These are phyloP conservation scores for Nemania sp. DNA, from an alignment of 2,329 filamentous ascomycete species.

Conservation along the genomic window DNA sequence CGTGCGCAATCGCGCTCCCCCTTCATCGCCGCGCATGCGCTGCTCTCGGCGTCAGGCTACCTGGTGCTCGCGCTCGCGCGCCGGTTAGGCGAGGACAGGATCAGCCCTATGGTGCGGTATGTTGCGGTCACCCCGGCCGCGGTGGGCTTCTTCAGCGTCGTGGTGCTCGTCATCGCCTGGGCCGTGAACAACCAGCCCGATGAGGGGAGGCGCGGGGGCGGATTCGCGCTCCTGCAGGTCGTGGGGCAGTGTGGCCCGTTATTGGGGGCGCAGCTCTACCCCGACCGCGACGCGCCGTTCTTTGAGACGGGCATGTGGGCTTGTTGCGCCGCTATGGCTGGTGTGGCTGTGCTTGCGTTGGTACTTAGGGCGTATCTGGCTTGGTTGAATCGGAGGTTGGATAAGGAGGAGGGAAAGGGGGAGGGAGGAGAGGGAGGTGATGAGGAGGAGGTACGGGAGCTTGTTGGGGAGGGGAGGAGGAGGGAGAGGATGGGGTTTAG, in stretches of 20 bases:
- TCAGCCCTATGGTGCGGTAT: slow-evolving; percentile 70
- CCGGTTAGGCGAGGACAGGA: slow-evolving; percentile 46
- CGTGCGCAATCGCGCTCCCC: slow-evolving; percentile 69
- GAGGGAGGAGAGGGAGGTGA: slow-evolving; percentile 24
- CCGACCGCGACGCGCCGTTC: slow-evolving; percentile 68
- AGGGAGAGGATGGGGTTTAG: slow-evolving; percentile 24
- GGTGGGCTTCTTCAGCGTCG: slow-evolving; percentile 84
- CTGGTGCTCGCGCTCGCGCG: slow-evolving; percentile 70
- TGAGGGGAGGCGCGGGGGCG: slow-evolving; percentile 76
- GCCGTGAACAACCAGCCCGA: slow-evolving; percentile 85
- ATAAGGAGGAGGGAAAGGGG: slow-evolving; percentile 32
- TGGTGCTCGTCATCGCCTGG: slow-evolving; percentile 89
- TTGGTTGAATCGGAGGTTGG: slow-evolving; percentile 62
- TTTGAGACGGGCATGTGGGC: slow-evolving; percentile 72
- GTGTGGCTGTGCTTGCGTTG: slow-evolving; percentile 68
- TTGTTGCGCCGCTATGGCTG: slow-evolving; percentile 72
- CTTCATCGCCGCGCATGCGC: slow-evolving; percentile 76
- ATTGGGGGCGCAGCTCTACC: slow-evolving; percentile 75
- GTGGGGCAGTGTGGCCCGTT: slow-evolving; percentile 84
- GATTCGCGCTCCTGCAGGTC: slow-evolving; percentile 83
- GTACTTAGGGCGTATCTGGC: slow-evolving; percentile 65
- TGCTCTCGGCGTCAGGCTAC: slow-evolving; percentile 73
- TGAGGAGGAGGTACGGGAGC: slow-evolving; percentile 25
- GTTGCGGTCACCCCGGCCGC: slow-evolving; percentile 81
- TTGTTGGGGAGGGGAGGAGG: slow-evolving; percentile 15